phyloP scores from a whole-genome alignment of 495 filamentous ascomycete genomes.

The Darksidea phi region DNA sequence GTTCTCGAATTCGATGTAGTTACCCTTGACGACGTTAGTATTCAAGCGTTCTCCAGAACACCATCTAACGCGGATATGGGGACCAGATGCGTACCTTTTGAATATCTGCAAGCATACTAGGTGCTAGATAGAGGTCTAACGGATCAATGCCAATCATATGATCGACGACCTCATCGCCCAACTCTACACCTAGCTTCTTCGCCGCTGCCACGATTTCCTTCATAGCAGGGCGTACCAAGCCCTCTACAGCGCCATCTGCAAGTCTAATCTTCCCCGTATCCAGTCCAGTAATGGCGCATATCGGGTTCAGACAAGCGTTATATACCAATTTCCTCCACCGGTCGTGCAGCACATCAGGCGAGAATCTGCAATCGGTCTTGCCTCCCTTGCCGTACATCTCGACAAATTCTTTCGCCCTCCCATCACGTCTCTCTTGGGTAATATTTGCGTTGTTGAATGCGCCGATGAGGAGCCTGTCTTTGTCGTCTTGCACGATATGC shows the following conservation, averaged over 20 bases:
- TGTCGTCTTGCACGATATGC: slow-evolving; percentile 38
- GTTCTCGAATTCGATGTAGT: slow-evolving; percentile 55
- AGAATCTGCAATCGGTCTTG: slow-evolving; percentile 33
- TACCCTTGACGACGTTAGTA: no score
- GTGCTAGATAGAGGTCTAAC: slow-evolving; percentile 44
- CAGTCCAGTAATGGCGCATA: slow-evolving; percentile 48
- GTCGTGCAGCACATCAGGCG: slow-evolving; percentile 30
- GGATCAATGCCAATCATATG: slow-evolving; percentile 44
- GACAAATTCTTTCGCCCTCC: slow-evolving; percentile 36
- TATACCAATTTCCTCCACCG: slow-evolving; percentile 44
- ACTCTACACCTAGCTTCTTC: slow-evolving; percentile 38
- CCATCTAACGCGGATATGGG: background rate
- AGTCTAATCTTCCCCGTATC: slow-evolving; percentile 47
- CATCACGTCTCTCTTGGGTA: background rate
- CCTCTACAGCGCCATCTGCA: slow-evolving; percentile 30
- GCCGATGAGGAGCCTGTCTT: slow-evolving; percentile 38
- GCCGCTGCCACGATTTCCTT: slow-evolving; percentile 45
- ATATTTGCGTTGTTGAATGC: slow-evolving; percentile 37
- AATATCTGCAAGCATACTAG: slow-evolving; percentile 51
- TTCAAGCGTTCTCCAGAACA: background rate
- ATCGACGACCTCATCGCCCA: slow-evolving; percentile 43
- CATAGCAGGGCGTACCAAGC: slow-evolving; percentile 45
- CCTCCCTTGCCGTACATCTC: slow-evolving; percentile 38
- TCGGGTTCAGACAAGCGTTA: slow-evolving; percentile 40
- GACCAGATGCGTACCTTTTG: slow-evolving; percentile 40